Percentiles rank a stretch among this genome's conserved stretches.
phyloP scores from a whole-genome alignment of 73 alveolate genomes.

The Stentor roeselii region DNA sequence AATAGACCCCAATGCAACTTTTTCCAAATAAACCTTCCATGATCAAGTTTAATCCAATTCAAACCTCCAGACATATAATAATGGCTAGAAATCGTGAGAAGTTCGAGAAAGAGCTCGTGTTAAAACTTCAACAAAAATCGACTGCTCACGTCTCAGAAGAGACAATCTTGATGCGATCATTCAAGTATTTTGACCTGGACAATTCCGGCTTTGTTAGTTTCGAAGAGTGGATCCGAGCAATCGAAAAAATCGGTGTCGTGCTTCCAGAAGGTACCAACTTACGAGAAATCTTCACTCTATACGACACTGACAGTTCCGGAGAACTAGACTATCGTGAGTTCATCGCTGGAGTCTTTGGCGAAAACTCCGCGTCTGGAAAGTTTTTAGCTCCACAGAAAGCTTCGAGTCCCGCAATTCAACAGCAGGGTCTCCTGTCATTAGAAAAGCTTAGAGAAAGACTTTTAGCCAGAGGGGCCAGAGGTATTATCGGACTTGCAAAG shows the following conservation, averaged over 20 bases:
- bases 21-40: too few species aligned
- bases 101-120: slow-evolving; percentile 78
- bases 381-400: slow-evolving; percentile 19
- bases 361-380: slow-evolving; percentile 36
- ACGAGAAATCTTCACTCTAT: slow-evolving; percentile 34
- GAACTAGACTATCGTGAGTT: slow-evolving; percentile 58
- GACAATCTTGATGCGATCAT: slow-evolving; percentile 71
- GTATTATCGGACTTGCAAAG: slow-evolving; percentile 50
- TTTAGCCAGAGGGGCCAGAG: slow-evolving; percentile 51
- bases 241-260: slow-evolving; percentile 74
- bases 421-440: not conserved
- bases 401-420: not conserved
- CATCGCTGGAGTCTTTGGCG: slow-evolving; percentile 47
- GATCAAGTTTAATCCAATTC: too few species aligned
- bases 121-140: slow-evolving; percentile 68
- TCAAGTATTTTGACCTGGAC: slow-evolving; percentile 88
- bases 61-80: too few species aligned
- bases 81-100: too few species aligned
- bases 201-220: slow-evolving; percentile 67
- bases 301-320: slow-evolving; percentile 55
- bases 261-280: slow-evolving; percentile 14
- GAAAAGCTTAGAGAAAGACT: slow-evolving; percentile 49
- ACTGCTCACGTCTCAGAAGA: slow-evolving; percentile 72
- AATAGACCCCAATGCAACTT: too few species aligned
- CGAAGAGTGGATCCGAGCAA: slow-evolving; percentile 71